A percentile compares a stretch with the other conserved stretches of the same genome.
These are phyloP conservation scores for Aquilaria malaccensis DNA, from an alignment of 345 rosid species.

Conservation along the genomic window DNA sequence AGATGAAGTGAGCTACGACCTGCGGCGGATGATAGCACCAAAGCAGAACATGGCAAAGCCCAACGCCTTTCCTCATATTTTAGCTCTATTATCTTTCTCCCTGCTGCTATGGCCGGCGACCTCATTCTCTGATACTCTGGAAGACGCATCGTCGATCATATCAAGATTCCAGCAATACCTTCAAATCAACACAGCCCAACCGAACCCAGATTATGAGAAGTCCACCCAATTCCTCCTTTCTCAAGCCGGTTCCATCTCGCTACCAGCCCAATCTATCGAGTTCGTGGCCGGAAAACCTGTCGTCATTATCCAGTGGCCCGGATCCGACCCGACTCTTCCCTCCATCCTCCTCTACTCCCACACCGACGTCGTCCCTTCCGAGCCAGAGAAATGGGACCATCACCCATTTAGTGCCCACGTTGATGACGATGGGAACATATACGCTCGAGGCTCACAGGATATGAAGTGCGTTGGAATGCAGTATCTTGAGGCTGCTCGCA, in stretches of 20 bases:
- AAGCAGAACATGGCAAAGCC: too few relatives aligned
- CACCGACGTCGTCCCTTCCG: constrained; percentile 92
- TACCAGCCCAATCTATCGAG: constrained; percentile 49
- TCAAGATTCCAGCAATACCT: constrained; percentile 83
- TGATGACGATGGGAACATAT: constrained; percentile 64
- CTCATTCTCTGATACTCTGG: constrained; percentile 6
- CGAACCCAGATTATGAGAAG: constrained; percentile 55
- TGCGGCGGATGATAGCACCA: too few relatives aligned
- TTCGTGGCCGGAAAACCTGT: constrained; percentile 62
- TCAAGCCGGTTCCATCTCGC: constrained; percentile 60
- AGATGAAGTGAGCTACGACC: too few relatives aligned
- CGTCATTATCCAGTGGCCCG: constrained; percentile 71
- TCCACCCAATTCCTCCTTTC: constrained; percentile 56
- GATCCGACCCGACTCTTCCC: constrained; percentile 57
- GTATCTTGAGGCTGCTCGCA: constrained; percentile 83
- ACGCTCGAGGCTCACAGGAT: constrained; percentile 93
- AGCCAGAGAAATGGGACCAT: constrained; percentile 69
- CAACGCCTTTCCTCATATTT: too few relatives aligned
- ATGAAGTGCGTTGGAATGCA: constrained; percentile 99
- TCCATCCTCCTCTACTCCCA: constrained; percentile 84
- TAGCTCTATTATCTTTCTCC: background rate
- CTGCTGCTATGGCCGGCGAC: constrained; percentile 4
- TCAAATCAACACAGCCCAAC: constrained; percentile 85
- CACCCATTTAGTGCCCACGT: constrained; percentile 69
- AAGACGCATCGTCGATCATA: constrained; percentile 28